Evolutionary conservation across 768 basidiomycete species (phyloP), one percentile per base, ranked within the genome.

Genomic region (Hebeloma cylindrosporum): DNA sequence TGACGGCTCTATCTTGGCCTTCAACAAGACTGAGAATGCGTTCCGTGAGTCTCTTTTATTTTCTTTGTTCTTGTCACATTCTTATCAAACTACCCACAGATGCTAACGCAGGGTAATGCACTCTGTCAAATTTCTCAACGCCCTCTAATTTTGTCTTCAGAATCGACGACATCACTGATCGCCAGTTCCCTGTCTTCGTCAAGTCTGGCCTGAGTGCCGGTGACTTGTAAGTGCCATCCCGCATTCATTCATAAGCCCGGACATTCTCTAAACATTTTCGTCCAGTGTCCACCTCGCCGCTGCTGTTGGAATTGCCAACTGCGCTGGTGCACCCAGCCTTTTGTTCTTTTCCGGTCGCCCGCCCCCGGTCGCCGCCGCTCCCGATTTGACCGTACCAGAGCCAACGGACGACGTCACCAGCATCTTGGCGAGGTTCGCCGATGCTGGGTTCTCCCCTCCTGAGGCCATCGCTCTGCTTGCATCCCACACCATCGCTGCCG

Each of bases 271-370:
- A 3, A 21, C 13, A 22, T n/a, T 9, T 23, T 4, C 16, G n/a
- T 17, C 5, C 6, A 60, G 59, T 26, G 47, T 60, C 16, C 59
- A 60, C 31, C 51, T 60, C 11, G 59, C 59, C 23, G 56, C 50
- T 10, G 59, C 59, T 7, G 61, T 67, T 37, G 61, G 61, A 17
- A 53, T 58, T 33, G 54, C 59, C 44, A 70, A 69, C 57, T 70
- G 69, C 49, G 65, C 66, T 4, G 67, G 67, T 46, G 64, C 65
- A 8, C 66, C 65, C 7, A 52, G 47, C 10, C 51, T 69, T 9
- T 44, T 58, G 23, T 65, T 63, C 54, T 43, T 60, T 38, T 53
- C 59, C 17, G 62, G 68, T 25, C 60, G 60, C 7, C 60, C 56
- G 3, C 48, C 55, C 8, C 52, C 53, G 7, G 45, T 43, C 25